Percentiles rank a stretch among this genome's conserved stretches.
Evolutionary conservation across 805 yeast genomes (phyloP).

Genomic region (Isabelozyma heimii): DNA sequence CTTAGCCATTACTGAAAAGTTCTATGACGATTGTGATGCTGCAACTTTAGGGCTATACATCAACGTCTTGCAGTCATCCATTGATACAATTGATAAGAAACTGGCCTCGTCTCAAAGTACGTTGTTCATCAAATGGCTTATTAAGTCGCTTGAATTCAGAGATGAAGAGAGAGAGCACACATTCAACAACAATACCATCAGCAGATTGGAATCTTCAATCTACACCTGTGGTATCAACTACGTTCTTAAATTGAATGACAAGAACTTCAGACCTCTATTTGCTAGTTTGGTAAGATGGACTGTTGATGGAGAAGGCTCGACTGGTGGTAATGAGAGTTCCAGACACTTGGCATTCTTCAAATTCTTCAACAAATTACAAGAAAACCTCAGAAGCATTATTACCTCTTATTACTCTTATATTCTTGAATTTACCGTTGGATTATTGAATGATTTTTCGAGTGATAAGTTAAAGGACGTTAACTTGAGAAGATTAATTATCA

Average conservation of each 20-base stretch:
- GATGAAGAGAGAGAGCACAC: constrained; percentile 17
- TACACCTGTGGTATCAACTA: constrained; percentile 69
- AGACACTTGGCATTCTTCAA: constrained; percentile 76
- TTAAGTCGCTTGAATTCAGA: constrained; percentile 72
- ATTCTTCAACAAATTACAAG: constrained; percentile 83
- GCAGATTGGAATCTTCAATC: constrained; percentile 76
- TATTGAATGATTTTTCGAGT: constrained; percentile 50
- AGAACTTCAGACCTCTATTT: constrained; percentile 88
- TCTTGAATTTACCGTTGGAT: constrained; percentile 62
- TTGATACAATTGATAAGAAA: constrained; percentile 70
- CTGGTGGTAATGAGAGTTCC: constrained; percentile 43
- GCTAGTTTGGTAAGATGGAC: constrained; percentile 90
- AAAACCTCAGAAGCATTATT: constrained; percentile 77
- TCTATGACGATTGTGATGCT: constrained; percentile 31
- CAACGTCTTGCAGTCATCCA: constrained; percentile 60
- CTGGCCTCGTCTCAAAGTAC: constrained; percentile 70
- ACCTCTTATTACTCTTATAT: constrained; percentile 86
- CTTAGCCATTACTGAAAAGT: constrained; percentile 52
- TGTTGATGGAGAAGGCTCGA: constrained; percentile 73
- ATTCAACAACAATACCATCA: constrained; percentile 70
- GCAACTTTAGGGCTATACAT: constrained; percentile 63
- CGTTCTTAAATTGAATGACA: constrained; percentile 91
- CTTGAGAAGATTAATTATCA: constrained; percentile 70
- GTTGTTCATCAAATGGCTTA: constrained; percentile 63
- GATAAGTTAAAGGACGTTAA: constrained; percentile 44